These are phyloP conservation scores for rapeseed (Brassica napus) DNA, from an alignment of 345 rosid species.

Conservation along the genomic window Da-Ae NC_063438.1:25663001-25663500, in stretches of 20 bases:
- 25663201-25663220: constrained; percentile 38
- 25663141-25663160: constrained; percentile 29
- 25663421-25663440: constrained; percentile 5
- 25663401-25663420: constrained; percentile 33
- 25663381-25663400: constrained; percentile 26
- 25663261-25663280: background rate
- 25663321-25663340: constrained; percentile 40
- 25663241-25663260: background rate
- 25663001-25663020: background rate
- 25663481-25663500: constrained; percentile 38
- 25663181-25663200: constrained; percentile 28
- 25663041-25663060: constrained; percentile 22
- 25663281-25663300: background rate
- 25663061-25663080: constrained; percentile 35
- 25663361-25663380: constrained; percentile 26
- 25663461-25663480: background rate
- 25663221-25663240: background rate
- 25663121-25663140: constrained; percentile 11
- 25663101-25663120: constrained; percentile 26
- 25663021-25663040: background rate
- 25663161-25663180: constrained; percentile 10
- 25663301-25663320: constrained; percentile 4
- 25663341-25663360: constrained; percentile 25
- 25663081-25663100: constrained; percentile 28
- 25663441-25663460: background rate